Conservation (phyloP, 2,329 filamentous ascomycete species). For the Chalara sp. region DNA sequence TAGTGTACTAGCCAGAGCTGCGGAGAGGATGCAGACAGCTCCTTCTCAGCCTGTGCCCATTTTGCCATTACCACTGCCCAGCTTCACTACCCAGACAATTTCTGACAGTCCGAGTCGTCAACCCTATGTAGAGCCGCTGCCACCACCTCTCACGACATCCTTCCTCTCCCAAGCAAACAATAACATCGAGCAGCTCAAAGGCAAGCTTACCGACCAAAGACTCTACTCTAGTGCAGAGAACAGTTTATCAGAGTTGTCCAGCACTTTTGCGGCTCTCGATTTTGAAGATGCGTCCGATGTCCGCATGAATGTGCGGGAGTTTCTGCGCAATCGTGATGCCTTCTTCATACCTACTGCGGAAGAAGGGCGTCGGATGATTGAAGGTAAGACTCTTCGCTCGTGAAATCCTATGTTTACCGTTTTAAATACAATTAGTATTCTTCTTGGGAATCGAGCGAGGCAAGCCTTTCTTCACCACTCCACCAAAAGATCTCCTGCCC, state of each 20-base stretch:
- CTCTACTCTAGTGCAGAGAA: not conserved
- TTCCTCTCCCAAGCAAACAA: not conserved
- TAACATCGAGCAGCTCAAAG: not conserved
- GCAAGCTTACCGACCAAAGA: not conserved
- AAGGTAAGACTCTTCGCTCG: conserved; percentile 1
- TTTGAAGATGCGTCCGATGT: conserved; percentile 1
- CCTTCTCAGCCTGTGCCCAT: too few species aligned
- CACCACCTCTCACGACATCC: not conserved
- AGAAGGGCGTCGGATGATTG: conserved; percentile 8
- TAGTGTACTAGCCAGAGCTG: too few species aligned
- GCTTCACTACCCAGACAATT: not conserved
- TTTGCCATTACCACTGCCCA: too few species aligned
- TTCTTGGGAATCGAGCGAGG: conserved; percentile 3
- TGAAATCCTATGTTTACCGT: not conserved
- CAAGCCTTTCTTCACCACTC: conserved; percentile 7
- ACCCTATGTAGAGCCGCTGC: not conserved
- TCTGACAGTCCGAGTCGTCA: not conserved
- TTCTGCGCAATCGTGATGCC: conserved; percentile 3
- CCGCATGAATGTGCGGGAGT: conserved; percentile 1
- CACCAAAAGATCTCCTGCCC: conserved; percentile 3
- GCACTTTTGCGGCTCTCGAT: conserved; percentile 3
- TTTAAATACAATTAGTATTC: conserved; percentile 5
- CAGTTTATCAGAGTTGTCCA: conserved; percentile 8
- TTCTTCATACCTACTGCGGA: conserved; percentile 10
- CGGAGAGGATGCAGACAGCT: too few species aligned